phyloP scores from a whole-genome alignment of 2,329 filamentous ascomycete species.

The Fusarium xylarioides region DNA sequence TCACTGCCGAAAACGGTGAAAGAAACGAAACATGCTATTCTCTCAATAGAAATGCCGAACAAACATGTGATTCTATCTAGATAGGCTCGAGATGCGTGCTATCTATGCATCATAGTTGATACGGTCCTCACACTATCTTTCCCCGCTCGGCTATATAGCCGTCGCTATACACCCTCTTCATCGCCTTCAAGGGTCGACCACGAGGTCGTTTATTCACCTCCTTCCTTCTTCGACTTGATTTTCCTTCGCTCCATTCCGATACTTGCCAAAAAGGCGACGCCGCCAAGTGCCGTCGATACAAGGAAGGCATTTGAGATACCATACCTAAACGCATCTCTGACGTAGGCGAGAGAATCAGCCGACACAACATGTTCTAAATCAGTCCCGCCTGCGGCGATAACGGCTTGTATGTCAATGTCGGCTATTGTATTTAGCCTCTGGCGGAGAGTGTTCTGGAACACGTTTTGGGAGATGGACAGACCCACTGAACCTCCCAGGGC shows the following conservation, averaged over 20 bases:
- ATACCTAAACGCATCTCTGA: conserved; percentile 24
- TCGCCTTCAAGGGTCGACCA: background rate
- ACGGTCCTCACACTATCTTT: background rate
- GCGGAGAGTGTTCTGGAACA: conserved; percentile 28
- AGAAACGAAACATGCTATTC: background rate
- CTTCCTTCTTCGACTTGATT: conserved; percentile 20
- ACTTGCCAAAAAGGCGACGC: conserved; percentile 28
- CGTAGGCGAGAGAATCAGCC: background rate
- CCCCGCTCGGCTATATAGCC: background rate
- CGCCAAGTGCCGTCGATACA: conserved; percentile 31
- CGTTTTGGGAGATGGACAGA: conserved; percentile 32
- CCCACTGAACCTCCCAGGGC: conserved; percentile 51
- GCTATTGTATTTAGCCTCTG: conserved; percentile 5
- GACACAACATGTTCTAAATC: conserved; percentile 25
- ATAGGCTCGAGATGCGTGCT: background rate
- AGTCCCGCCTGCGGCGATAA: conserved; percentile 25
- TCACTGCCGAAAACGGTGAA: background rate
- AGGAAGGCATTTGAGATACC: conserved; percentile 31
- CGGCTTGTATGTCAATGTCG: conserved; percentile 4
- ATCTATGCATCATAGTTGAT: background rate
- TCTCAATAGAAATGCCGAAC: background rate
- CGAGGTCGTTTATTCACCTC: background rate
- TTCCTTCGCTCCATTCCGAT: conserved; percentile 30
- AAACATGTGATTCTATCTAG: background rate
- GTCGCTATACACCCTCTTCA: background rate